Evolutionary conservation across 768 basidiomycete species (phyloP), one percentile per base, ranked within the genome.

Genomic region (Phaeolepiota aurea): DNA sequence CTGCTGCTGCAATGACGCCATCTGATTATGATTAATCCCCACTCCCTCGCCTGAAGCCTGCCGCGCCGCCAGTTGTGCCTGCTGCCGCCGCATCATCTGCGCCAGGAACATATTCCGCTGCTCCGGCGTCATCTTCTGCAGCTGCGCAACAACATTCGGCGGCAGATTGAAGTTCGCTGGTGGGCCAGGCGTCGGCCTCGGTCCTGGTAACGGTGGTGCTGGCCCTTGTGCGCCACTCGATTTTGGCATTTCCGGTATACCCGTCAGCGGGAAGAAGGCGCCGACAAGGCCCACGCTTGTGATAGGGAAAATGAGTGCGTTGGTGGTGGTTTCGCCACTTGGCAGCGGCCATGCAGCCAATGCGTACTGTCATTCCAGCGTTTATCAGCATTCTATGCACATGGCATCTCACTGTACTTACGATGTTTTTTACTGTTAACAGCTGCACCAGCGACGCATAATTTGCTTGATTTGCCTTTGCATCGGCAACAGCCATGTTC

Each of bases 181-280:
- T 31, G 10, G 10, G 14, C 28, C 14, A 31, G 28, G 28, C 28
- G 14, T 31, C 10, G 14, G 10, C 14, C 10, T 31, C 7, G 33
- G 33, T 7, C 7, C n/a, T 7, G n/a, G 7, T 7, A n/a, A 7
- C n/a, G 25, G 25, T 7, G n/a, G 25, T 28, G 7, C 7, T 7
- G 25, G 25, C n/a, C n/a, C 7, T 7, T 7, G 25, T n/a, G n/a
- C 25, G 7, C 25, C 25, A 7, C 7, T 10, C 22, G 48, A 4
- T 41, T 62, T 64, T 3, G 71, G 72, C 43, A 74, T 53, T 41
- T 73, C 71, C 0, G 79, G 76, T 30, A 81, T 55, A 4, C 76
- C 77, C 0, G 62, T 68, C 7, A 62, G 22, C 4, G 69, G 67
- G 55, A 79, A 82, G 44, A 74, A 63, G 0, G 68, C 69, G 15